Base-by-base conservation (phyloP, 2,329 filamentous ascomycete species). In the Elsinoe perseae region DNA sequence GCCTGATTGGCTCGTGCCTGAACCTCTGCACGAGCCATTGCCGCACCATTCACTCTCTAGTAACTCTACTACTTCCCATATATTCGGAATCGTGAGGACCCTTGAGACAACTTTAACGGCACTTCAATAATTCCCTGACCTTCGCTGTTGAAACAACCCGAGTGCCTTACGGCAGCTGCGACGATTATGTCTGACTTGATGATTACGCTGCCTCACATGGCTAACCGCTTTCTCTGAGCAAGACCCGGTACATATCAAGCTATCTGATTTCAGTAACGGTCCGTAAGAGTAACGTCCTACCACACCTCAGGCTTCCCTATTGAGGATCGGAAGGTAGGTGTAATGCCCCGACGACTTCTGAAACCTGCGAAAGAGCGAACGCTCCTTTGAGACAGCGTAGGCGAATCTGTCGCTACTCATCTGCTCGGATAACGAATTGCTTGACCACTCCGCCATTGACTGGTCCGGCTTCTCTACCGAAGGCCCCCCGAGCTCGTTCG, bases 1-100 rank as follows among this genome's bases (percentile, higher is more conserved):
- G 25, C 44, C 14, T 50, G 48, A 52, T 52, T 52, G 48, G 48
- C 48, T 52, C 30, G 48, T 52, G 48, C 48, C 48, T 52, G 48
- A 50, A 38, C 28, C 9, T 44, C 20, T 25, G 40, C 40, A 42
- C 38, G 21, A 18, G 38, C 38, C 20, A 16, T 42, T 42, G 38
- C 46, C 28, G 18, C 46, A 28, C 46, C 46, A 21, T 21, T 12
- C 21, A 21, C 21, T 21, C 44, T 28, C 20, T 12, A 20, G 14
- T 23, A 3, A 20, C 14, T 4, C 44, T 27, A 7, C 44, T 44
- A 10, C 30, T 14, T 52, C 18, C 48, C 48, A 36, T 16, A 20
- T n/a, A 18, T 8, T 38, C 30, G 48, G 48, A 32, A 52, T 52
- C 30, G 18, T 32, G 6, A 14, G 6, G 8, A 21, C 28, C 48